Evolutionary conservation across 345 rosid genomes (phyloP).

Genomic region (Lagerstroemia speciosa): DNA sequence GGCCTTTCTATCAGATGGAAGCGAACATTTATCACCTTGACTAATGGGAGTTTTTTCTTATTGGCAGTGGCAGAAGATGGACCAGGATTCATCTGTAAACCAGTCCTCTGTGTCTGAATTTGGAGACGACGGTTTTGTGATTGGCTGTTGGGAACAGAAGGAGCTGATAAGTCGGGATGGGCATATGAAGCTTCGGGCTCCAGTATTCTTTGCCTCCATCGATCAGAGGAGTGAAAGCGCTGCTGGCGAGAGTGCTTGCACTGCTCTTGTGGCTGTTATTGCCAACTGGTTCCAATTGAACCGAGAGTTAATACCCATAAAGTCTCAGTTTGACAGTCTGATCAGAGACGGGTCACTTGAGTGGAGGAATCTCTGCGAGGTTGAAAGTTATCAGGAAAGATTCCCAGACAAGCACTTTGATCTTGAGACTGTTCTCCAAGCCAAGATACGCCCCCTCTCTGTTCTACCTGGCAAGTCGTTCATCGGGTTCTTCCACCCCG

Average conservation of each 20-base stretch:
- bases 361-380: conserved; percentile 90
- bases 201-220: conserved; percentile 80
- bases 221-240: conserved; percentile 93
- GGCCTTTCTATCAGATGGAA: background rate
- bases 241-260: conserved; percentile 95
- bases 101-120: conserved; percentile 69
- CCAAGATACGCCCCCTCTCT: conserved; percentile 65
- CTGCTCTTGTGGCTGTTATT: conserved; percentile 86
- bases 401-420: conserved; percentile 96
- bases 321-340: conserved; percentile 83
- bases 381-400: conserved; percentile 52
- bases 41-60: background rate
- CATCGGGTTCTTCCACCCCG: conserved; percentile 87
- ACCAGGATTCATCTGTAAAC: conserved; percentile 51
- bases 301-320: conserved; percentile 68
- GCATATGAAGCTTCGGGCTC: conserved; percentile 65
- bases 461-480: conserved; percentile 67
- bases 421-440: conserved; percentile 87
- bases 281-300: conserved; percentile 88
- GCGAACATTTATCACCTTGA: background rate
- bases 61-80: conserved; percentile 67
- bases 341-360: conserved; percentile 90
- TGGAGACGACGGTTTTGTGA: conserved; percentile 84
- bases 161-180: conserved; percentile 86
- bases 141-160: conserved; percentile 85